Evolutionary conservation across 2,329 filamentous ascomycete species (phyloP).

Genomic region (Arthrobotrys entomopaga): DNA sequence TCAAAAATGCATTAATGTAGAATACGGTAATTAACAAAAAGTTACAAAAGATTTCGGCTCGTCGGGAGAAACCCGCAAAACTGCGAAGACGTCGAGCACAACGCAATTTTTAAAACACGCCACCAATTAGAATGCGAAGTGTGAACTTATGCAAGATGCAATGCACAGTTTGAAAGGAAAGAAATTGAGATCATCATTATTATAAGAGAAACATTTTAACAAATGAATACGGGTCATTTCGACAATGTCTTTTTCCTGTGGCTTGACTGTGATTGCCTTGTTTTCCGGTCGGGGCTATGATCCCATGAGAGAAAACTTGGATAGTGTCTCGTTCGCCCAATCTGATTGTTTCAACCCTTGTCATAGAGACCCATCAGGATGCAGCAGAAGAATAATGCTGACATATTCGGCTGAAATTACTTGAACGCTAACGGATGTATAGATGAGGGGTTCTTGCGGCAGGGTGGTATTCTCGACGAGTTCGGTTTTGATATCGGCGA

Average conservation of each 20-base stretch:
- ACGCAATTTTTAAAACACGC: slow-evolving; percentile 45
- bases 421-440: slow-evolving; percentile 24
- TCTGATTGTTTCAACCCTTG: slow-evolving; percentile 44
- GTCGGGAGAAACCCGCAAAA: not conserved
- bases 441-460: slow-evolving; percentile 31
- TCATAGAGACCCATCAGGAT: slow-evolving; percentile 32
- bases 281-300: slow-evolving; percentile 25
- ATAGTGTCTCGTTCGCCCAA: slow-evolving; percentile 23
- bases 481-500: slow-evolving; percentile 26
- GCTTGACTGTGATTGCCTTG: slow-evolving; percentile 53
- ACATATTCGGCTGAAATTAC: slow-evolving; percentile 40
- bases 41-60: slow-evolving; percentile 13
- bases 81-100: slow-evolving; percentile 32
- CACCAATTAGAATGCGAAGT: slow-evolving; percentile 44
- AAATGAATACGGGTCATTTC: slow-evolving; percentile 29
- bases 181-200: slow-evolving; percentile 50
- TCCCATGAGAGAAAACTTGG: slow-evolving; percentile 40
- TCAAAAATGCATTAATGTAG: not conserved
- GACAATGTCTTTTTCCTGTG: slow-evolving; percentile 41
- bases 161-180: slow-evolving; percentile 43
- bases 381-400: slow-evolving; percentile 32
- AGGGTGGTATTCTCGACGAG: slow-evolving; percentile 13
- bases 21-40: slow-evolving; percentile 23
- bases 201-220: slow-evolving; percentile 31
- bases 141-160: slow-evolving; percentile 53